These are phyloP conservation scores for Penicillium sp. DNA, from an alignment of 2,329 filamentous ascomycete genomes.

Conservation along the genomic window DNA sequence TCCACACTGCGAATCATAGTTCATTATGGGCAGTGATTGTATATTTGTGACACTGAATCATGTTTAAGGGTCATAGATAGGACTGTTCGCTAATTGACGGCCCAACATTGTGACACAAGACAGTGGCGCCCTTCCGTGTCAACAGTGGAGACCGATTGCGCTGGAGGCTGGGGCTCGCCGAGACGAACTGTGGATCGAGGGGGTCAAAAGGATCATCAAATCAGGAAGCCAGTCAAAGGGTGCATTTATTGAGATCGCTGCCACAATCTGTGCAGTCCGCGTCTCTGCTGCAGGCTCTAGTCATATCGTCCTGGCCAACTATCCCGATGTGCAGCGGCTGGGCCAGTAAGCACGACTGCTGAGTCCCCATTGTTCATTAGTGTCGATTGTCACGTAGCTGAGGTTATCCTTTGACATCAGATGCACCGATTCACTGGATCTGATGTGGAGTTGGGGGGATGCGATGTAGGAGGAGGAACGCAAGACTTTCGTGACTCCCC, in stretches of 20 bases:
- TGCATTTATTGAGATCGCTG: neutral
- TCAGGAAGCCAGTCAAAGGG: too few relatives aligned
- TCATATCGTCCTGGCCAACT: neutral
- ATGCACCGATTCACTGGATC: neutral
- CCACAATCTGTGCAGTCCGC: neutral
- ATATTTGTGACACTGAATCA: neutral
- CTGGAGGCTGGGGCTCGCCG: neutral
- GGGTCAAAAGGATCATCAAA: neutral
- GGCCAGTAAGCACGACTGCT: neutral
- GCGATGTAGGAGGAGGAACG: neutral
- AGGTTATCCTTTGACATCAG: neutral
- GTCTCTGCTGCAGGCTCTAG: neutral
- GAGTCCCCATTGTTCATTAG: neutral
- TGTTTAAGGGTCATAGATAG: neutral
- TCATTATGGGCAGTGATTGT: neutral
- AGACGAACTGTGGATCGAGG: constrained; percentile 13
- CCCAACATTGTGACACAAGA: neutral
- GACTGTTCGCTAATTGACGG: neutral
- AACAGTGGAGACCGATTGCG: constrained; percentile 3
- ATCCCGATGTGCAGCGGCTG: neutral
- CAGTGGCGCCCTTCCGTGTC: neutral
- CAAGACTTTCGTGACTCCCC: neutral
- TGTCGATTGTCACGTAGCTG: neutral
- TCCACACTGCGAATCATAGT: neutral
- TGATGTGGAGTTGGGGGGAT: neutral